Evolutionary conservation across 2,329 filamentous ascomycete species (phyloP), one percentile per base, ranked within the genome.

Genomic region (Didymosphaeria variabile): DNA sequence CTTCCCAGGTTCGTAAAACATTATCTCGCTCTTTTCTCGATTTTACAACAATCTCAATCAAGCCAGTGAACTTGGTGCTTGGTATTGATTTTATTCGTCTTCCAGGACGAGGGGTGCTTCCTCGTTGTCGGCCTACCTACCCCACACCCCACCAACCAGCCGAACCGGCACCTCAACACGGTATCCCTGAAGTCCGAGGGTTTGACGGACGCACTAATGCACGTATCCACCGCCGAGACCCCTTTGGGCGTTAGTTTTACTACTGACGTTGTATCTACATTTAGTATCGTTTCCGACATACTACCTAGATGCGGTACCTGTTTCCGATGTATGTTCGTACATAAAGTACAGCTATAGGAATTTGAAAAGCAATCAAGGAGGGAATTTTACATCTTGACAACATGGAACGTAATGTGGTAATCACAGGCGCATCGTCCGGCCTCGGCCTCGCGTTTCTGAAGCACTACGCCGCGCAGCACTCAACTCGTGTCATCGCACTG

Each of bases 371-470:
- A 13, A 17, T 17, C 4, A 17, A 3, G 4, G 13, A 38, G n/a
- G 36, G n/a, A 13, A 34, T 10, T 21, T 45, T 45, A 5, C 5
- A 31, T 12, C 21, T n/a, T 9, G n/a, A 38, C 1, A 19, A 26
- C 17, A 53, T 53, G 40, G 49, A 47, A 17, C 32, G 23, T 19
- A 97, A 92, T 6, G 84, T 98, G 61, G 81, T 98, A 59, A 88
- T 99, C 70, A 98, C 95, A n/a, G 94, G 95, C 60, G 94, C 94
- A 38, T 95, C 92, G 5, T 95, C 92, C 38, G 95, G 95, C 65
- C 97, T 99, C 78, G 95, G 95, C 34, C 87, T 87, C 59, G 88
- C 86, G 69, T 91, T 76, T 50, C 32, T 72, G 5, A 44, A 65
- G 15, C 67, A 76, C 67, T 74, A 74, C 60, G 53, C 61, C 38